phyloP scores from a whole-genome alignment of 1,284 basidiomycete genomes.

The Calocybe gambosa region DNA sequence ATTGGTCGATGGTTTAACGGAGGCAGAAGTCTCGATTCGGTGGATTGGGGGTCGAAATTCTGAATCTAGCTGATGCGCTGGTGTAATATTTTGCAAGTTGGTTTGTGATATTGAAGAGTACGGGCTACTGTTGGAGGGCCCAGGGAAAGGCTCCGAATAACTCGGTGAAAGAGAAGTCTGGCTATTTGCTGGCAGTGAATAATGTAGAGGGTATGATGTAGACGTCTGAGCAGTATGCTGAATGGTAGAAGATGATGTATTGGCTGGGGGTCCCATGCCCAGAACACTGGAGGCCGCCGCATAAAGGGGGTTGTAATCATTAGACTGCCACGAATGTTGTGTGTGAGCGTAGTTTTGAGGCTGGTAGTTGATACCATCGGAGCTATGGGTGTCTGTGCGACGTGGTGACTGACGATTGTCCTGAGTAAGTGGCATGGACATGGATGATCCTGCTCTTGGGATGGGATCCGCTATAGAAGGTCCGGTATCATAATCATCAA shows the following conservation, averaged over 20 bases:
- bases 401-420: slow-evolving; percentile 17
- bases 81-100: slow-evolving; percentile 12
- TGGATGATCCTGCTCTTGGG: slow-evolving; percentile 44
- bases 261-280: slow-evolving; percentile 61
- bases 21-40: slow-evolving; percentile 50
- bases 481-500: slow-evolving; percentile 32
- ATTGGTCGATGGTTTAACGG: slow-evolving; percentile 54
- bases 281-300: slow-evolving; percentile 77
- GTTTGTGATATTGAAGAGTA: slow-evolving; percentile 17
- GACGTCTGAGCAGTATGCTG: slow-evolving; percentile 10
- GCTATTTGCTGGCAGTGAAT: slow-evolving; percentile 19
- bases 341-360: slow-evolving; percentile 23
- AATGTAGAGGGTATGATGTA: slow-evolving; percentile 14
- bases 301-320: slow-evolving; percentile 51
- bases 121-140: slow-evolving; percentile 11
- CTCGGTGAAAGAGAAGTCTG: slow-evolving; percentile 14
- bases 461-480: slow-evolving; percentile 29
- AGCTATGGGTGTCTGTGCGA: slow-evolving; percentile 6
- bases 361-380: slow-evolving; percentile 16
- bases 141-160: slow-evolving; percentile 13
- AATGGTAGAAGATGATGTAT: slow-evolving; percentile 23
- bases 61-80: slow-evolving; percentile 29
- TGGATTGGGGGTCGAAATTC: slow-evolving; percentile 52
- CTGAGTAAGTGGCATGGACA: slow-evolving; percentile 40
- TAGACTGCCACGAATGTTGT: slow-evolving; percentile 25